A percentile compares a stretch with the other conserved stretches of the same genome.
Conservation (phyloP, 2,329 filamentous ascomycete genomes). For the Colletotrichum costaricense region DNA sequence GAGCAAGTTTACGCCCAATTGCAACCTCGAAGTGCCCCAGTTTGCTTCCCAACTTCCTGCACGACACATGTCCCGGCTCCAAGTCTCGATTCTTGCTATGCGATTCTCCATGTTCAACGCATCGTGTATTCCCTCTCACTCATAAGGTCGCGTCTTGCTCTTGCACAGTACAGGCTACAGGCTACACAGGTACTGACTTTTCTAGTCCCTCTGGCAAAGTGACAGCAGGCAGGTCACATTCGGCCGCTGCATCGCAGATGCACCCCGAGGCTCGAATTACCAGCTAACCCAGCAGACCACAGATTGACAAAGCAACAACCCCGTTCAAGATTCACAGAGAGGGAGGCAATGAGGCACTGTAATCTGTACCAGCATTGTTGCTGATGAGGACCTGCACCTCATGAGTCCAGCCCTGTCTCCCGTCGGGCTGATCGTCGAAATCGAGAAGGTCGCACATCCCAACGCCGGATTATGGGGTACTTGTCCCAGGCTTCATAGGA, state of each 20-base stretch:
- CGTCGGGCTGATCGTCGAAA: slow-evolving; percentile 7
- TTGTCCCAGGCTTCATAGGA: background rate
- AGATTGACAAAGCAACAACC: background rate
- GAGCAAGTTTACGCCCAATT: slow-evolving; percentile 39
- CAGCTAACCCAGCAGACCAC: background rate
- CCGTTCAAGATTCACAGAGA: background rate
- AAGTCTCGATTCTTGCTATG: background rate
- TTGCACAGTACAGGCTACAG: background rate
- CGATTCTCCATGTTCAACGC: background rate
- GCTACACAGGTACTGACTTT: background rate
- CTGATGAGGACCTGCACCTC: background rate
- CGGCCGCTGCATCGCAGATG: background rate
- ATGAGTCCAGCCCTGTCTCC: background rate
- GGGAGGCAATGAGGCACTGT: background rate
- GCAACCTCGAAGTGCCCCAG: background rate
- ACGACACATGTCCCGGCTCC: background rate
- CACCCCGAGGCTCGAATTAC: background rate
- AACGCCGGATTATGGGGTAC: background rate
- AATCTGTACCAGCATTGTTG: too few species aligned
- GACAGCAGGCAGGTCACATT: background rate
- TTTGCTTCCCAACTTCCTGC: background rate
- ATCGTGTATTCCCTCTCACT: background rate
- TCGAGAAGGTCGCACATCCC: slow-evolving; percentile 7
- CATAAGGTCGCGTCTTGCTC: background rate
- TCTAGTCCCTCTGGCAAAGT: background rate